These are phyloP conservation scores for Lipomyces yamadae DNA, from an alignment of 805 yeast genomes.

Conservation along the genomic window DNA sequence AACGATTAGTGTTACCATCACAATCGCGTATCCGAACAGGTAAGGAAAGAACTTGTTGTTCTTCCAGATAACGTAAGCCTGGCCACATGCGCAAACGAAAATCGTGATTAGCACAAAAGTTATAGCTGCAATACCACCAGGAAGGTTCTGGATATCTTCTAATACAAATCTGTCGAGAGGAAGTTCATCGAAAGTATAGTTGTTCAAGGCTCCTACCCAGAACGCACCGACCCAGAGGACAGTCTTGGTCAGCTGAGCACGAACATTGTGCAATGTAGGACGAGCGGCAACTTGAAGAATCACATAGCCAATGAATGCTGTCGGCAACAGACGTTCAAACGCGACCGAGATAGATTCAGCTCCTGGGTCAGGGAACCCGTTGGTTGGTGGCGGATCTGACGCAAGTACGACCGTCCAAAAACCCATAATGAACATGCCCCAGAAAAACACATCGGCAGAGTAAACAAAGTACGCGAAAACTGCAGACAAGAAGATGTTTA, in stretches of 20 bases:
- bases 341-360: constrained; percentile 72
- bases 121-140: constrained; percentile 76
- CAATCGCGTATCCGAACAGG: constrained; percentile 56
- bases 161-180: constrained; percentile 85
- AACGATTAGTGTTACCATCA: constrained; percentile 52
- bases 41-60: constrained; percentile 61
- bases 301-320: constrained; percentile 69
- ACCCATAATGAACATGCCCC: constrained; percentile 67
- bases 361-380: constrained; percentile 56
- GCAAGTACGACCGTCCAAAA: constrained; percentile 83
- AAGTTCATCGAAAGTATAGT: constrained; percentile 82
- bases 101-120: constrained; percentile 55
- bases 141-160: constrained; percentile 70
- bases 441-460: constrained; percentile 60
- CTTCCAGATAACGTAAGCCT: constrained; percentile 79
- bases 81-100: constrained; percentile 63
- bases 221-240: constrained; percentile 76
- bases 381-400: constrained; percentile 78
- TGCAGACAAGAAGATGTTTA: constrained; percentile 67
- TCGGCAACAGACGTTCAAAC: constrained; percentile 74
- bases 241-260: constrained; percentile 47
- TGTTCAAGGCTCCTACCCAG: constrained; percentile 85
- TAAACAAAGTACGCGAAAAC: constrained; percentile 52
- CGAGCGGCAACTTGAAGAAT: constrained; percentile 59
- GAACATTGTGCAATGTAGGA: constrained; percentile 39